Base-by-base conservation (phyloP, 1,284 basidiomycete species). In the Chondrostereum purpureum region DNA sequence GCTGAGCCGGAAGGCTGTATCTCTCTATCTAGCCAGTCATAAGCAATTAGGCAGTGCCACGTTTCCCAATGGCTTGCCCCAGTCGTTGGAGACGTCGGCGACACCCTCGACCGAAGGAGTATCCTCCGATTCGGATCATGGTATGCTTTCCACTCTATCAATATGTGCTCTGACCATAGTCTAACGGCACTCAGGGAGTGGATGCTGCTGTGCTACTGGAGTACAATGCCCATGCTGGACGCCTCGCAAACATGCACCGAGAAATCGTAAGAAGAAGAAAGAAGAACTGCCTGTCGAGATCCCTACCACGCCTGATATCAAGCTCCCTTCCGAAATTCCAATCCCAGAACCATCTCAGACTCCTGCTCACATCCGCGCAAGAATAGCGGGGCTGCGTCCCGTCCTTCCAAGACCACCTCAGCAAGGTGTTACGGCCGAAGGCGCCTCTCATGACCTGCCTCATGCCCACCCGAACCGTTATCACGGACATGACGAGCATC, bases 11-110 rank as follows among this genome's bases (percentile, higher is more conserved):
- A n/a, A n/a, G n/a, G n/a, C n/a, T n/a, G n/a, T 21, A 48, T 44
- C n/a, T 45, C 20, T 51, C 53, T 64, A 42, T 59, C 59, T 50
- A 52, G 56, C 64, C 75, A 70, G 63, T 51, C 68, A 67, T 50
- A 80, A 78, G 64, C 65, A 76, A 51, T 73, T 79, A 55, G 73
- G 75, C 57, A 68, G 73, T 68, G 81, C 84, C 70, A 73, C 78
- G 65, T 83, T 82, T 67, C 83, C 82, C 50, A 66, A 80, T 56
- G 82, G 84, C 65, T 71, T 88, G 39, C 78, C 82, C 18, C 68
- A 73, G 62, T 72, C 72, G 61, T 69, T 79, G 68, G 78, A 74
- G 68, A 72, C 77, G 69, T 75, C 75, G 70, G 73, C 58, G 72
- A 74, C 48, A 55, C 66, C 48, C 63, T 64, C 43, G 55, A 63